Evolutionary conservation across 345 rosid genomes (phyloP), one percentile per base, ranked within the genome.

Genomic region (Excoecaria cochinchinensis): DNA sequence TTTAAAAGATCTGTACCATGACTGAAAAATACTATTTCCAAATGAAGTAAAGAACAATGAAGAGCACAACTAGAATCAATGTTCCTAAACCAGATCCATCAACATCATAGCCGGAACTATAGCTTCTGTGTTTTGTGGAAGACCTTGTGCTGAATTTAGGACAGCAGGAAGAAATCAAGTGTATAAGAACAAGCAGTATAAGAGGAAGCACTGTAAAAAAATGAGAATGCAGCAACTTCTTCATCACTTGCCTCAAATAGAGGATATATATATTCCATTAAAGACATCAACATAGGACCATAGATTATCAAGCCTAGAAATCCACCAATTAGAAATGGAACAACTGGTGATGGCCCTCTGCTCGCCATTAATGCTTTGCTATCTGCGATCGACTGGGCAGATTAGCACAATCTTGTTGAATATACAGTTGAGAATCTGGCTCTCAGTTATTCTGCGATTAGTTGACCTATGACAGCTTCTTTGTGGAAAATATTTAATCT

Each of bases 271-370:
- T 16, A 70, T 16, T 73, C 83, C 21, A 70, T 5, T 5, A 78
- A 25, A 4, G 84, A 63, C 69, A 75, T 36, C 14, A 85, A 0
- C 21, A 61, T 58, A 6, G 85, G 82, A 67, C 78, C 78, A 24
- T 74, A 71, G 60, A 83, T 57, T 59, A 82, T 4, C 74, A 83
- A 12, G 8, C 91, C 85, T 6, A 82, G 40, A 5, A 67, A 79
- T 62, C 87, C 91, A 67, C 85, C 88, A 70, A 85, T 52, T 9
- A 85, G 71, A 58, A 39, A 80, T 6, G 90, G 91, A 0, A 83
- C 85, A n/a, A 86, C 8, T 50, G 90, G 89, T 6, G 91, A 88
- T 25, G 89, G 91, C 42, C 88, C 87, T 53, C 70, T 77, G 36
- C n/a, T 77, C 58, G 71, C 31, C 78, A 74, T 74, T 61, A 15